Conservation (phyloP, 768 basidiomycete genomes). For the Mycena galopus region DNA sequence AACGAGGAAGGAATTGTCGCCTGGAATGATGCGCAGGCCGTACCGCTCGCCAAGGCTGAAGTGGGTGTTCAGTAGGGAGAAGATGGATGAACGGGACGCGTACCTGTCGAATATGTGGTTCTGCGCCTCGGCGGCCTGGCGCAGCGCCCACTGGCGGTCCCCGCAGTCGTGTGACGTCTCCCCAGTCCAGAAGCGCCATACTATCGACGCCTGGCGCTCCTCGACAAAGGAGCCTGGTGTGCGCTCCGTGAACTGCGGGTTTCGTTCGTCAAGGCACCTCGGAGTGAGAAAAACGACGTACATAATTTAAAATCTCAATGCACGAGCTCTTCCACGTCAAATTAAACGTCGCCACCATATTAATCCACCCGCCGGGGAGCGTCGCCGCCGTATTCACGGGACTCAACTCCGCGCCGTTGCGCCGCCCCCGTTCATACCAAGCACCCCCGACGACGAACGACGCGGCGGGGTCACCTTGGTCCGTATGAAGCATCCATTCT, state of each 20-base stretch:
- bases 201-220: conserved; percentile 83
- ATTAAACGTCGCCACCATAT: conserved; percentile 84
- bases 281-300: conserved; percentile 52
- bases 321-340: conserved; percentile 86
- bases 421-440: conserved; percentile 8
- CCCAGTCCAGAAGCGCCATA: conserved; percentile 89
- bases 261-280: background rate
- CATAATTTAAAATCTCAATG: conserved; percentile 87
- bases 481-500: conserved; percentile 91
- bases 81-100: background rate
- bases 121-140: conserved; percentile 92
- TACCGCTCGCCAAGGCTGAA: conserved; percentile 83
- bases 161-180: conserved; percentile 54
- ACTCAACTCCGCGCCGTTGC: conserved; percentile 23
- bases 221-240: conserved; percentile 90
- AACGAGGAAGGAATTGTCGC: conserved; percentile 83
- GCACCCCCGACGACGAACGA: conserved; percentile 21
- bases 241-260: conserved; percentile 88
- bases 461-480: conserved; percentile 51
- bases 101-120: conserved; percentile 91
- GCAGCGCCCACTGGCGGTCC: conserved; percentile 84
- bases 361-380: conserved; percentile 70
- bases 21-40: conserved; percentile 86
- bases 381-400: conserved; percentile 39
- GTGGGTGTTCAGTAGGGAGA: background rate